These are phyloP conservation scores for Albugo candida DNA, from an alignment of 352 stramenopile species.

Conservation along the genomic window DNA sequence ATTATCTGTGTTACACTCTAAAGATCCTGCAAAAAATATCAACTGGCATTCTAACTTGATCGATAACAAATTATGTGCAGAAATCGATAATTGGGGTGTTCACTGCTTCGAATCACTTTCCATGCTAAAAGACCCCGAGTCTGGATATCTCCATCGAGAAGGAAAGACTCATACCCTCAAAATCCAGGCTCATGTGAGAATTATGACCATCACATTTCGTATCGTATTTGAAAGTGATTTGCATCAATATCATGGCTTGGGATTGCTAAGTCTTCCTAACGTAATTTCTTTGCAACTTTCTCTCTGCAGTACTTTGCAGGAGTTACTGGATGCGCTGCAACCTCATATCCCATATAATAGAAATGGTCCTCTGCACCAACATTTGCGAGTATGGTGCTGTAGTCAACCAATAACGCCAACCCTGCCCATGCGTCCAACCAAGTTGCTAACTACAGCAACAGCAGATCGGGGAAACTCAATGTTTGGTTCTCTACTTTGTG, in stretches of 20 bases:
- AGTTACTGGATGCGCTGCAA: conserved; percentile 25
- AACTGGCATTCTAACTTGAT: conserved; percentile 65
- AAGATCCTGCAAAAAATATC: conserved; percentile 21
- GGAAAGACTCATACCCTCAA: conserved; percentile 15
- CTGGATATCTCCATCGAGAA: conserved; percentile 25
- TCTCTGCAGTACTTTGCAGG: conserved; percentile 41
- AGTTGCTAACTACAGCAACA: conserved; percentile 29
- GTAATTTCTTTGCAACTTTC: conserved; percentile 31
- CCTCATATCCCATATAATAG: conserved; percentile 4
- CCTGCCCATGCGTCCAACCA: conserved; percentile 45
- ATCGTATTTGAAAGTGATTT: conserved; percentile 42
- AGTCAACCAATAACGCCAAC: conserved; percentile 57
- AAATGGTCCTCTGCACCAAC: background rate
- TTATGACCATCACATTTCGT: conserved; percentile 66
- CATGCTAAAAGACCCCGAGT: conserved; percentile 27
- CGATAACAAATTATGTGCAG: conserved; percentile 62
- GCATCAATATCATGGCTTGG: conserved; percentile 23
- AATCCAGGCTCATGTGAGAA: conserved; percentile 35
- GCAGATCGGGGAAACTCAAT: conserved; percentile 23
- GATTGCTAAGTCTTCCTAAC: conserved; percentile 27
- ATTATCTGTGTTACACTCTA: conserved; percentile 32
- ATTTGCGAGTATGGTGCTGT: conserved; percentile 46
- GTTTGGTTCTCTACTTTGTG: conserved; percentile 46
- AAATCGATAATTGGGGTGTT: conserved; percentile 67
- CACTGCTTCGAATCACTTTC: conserved; percentile 44